phyloP scores from a whole-genome alignment of 1,284 basidiomycete genomes.

The Schizophyllum amplum region DNA sequence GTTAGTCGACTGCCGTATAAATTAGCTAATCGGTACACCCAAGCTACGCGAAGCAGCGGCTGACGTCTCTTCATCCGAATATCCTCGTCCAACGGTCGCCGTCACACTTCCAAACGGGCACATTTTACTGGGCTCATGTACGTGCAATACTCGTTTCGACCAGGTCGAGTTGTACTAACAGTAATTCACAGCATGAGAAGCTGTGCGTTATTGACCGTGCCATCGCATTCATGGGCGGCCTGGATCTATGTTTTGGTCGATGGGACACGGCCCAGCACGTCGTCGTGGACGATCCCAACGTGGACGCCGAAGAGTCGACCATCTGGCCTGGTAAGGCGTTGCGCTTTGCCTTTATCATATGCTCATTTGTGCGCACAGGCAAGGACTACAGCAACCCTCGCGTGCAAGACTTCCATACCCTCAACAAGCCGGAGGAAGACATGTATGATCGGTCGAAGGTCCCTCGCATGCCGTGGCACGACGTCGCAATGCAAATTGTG shows the following conservation, averaged over 20 bases:
- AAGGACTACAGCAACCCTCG: slow-evolving; percentile 94
- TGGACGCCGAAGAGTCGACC: slow-evolving; percentile 48
- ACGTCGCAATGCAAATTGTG: slow-evolving; percentile 91
- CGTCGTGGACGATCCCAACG: slow-evolving; percentile 76
- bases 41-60: slow-evolving; percentile 86
- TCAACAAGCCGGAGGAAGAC: slow-evolving; percentile 90
- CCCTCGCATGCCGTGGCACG: slow-evolving; percentile 99
- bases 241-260: slow-evolving; percentile 91
- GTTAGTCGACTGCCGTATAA: background rate
- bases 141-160: slow-evolving; percentile 20
- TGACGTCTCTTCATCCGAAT: slow-evolving; percentile 84
- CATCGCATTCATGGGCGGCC: slow-evolving; percentile 96
- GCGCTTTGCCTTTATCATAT: background rate
- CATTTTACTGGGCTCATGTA: slow-evolving; percentile 97
- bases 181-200: slow-evolving; percentile 79
- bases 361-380: slow-evolving; percentile 35
- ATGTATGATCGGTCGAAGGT: slow-evolving; percentile 88
- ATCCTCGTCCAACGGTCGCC: slow-evolving; percentile 97
- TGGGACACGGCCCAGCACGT: slow-evolving; percentile 97
- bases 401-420: slow-evolving; percentile 78
- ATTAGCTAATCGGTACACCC: slow-evolving; percentile 4
- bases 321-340: slow-evolving; percentile 73
- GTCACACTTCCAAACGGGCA: slow-evolving; percentile 95
- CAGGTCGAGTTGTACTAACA: background rate
- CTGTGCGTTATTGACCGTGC: slow-evolving; percentile 96